Base-by-base conservation (phyloP, 1,284 basidiomycete species). In the Moesziomyces sp. region DNA sequence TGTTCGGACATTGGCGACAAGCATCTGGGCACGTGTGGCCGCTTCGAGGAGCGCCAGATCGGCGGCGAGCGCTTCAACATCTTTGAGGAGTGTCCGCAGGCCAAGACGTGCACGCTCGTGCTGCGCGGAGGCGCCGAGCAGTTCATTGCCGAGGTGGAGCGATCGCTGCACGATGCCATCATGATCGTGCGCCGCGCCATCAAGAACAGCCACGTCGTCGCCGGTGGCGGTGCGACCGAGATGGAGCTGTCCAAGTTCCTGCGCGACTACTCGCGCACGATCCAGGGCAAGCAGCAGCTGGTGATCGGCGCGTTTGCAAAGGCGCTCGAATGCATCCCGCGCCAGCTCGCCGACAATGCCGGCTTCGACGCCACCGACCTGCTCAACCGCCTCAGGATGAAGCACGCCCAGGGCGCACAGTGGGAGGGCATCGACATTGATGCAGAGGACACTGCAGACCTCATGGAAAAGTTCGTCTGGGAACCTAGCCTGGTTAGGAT, bases 161-260 rank as follows among this genome's bases (percentile, higher is more conserved):
- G 97, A 60, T 94, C 92, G 89, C 86, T 99, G 78, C 96, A 99
- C 84, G 97, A 99, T 84, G 95, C 96, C 3, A 96, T 99, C 83
- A 99, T 99, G 96, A 95, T 99, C 35, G 97, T 99, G 50, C 97
- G 97, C 86, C 89, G 97, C 46, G 95, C 97, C 9, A 92, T 99
- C 79, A 92, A 92, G 85, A 98, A 95, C 85, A 93, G 93, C 62
- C 91, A 94, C 66, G 91, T 99, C 53, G 97, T 99, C 30, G 97
- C 96, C 7, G 97, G 97, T 53, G 97, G 97, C 70, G 97, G 97
- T 72, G 97, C 97, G 14, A 92, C 93, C 74, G 96, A 92, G 94
- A 97, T 99, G 96, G 96, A 97, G 79, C 87, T 99, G 33, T 97
- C 94, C 46, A 93, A 94, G 52, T 90, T 92, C 85, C 91, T 99